Percentiles rank a stretch among this genome's conserved stretches.
These are phyloP conservation scores for Stereocaulon alpinum DNA, from an alignment of 495 filamentous ascomycete species.

Conservation along the genomic window DNA sequence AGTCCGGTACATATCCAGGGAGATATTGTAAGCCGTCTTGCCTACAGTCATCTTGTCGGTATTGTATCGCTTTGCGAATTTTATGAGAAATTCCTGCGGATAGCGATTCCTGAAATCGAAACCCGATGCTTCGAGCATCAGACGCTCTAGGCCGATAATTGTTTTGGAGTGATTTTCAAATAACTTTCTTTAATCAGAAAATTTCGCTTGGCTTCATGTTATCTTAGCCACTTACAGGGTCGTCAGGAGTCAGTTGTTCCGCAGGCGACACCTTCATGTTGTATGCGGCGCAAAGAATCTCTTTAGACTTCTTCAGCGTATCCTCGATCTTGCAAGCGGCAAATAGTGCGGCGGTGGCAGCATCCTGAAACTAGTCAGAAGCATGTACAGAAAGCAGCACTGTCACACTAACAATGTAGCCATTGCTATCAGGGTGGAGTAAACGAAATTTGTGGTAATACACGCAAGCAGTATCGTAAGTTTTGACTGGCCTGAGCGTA, in stretches of 20 bases:
- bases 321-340: slow-evolving; percentile 96
- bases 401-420: slow-evolving; percentile 17
- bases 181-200: slow-evolving; percentile 36
- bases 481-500: slow-evolving; percentile 55
- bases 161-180: slow-evolving; percentile 67
- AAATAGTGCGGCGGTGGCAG: slow-evolving; percentile 77
- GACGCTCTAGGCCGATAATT: slow-evolving; percentile 79
- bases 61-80: slow-evolving; percentile 49
- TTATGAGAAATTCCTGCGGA: slow-evolving; percentile 72
- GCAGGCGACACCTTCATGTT: slow-evolving; percentile 63
- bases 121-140: slow-evolving; percentile 85
- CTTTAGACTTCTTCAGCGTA: slow-evolving; percentile 89
- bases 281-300: slow-evolving; percentile 82
- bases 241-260: slow-evolving; percentile 73
- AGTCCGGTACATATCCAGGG: slow-evolving; percentile 82
- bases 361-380: slow-evolving; percentile 46
- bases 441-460: slow-evolving; percentile 89
- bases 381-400: slow-evolving; percentile 8
- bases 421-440: slow-evolving; percentile 57
- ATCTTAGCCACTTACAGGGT: slow-evolving; percentile 44
- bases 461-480: slow-evolving; percentile 70
- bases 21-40: slow-evolving; percentile 63
- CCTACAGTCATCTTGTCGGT: slow-evolving; percentile 46
- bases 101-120: slow-evolving; percentile 93
- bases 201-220: neutral